Base-by-base conservation (phyloP, 2,329 filamentous ascomycete species). In the Penicillium corylophilum region DNA sequence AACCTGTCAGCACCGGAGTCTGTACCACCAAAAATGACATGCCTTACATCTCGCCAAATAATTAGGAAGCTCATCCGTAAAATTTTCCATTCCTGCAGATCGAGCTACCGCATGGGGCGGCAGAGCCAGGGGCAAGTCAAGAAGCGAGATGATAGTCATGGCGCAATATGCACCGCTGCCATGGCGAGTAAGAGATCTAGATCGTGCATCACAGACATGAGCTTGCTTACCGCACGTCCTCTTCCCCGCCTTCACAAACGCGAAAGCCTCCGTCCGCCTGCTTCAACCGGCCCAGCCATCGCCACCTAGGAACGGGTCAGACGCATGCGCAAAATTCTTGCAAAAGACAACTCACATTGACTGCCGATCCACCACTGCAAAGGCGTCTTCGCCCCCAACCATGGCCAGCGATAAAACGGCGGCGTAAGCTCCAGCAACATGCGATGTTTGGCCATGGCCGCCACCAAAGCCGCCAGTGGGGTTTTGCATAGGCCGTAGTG, bases 371-470 rank as follows among this genome's bases (percentile, higher is more conserved):
- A 97, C 83, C 48, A 90, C 76, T 54, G 86, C 81, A 67, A 90
- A 89, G 38, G 84, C 83, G 50, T 88, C 85, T 52, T 86, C 75
- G 8, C 88, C 90, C 46, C 89, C 90, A 38, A 93, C 88, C 56
- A 91, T 82, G 22, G 87, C 83, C 46, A 99, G 78, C 41, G 88
- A 84, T 52, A 99, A 81, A 18, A 95, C 75, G 36, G 87, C 82
- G 43, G 92, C 91, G 78, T 97, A 99, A 1, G 89, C 90, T 42
- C 89, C 87, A 51, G 94, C 94, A 61, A 94, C 82, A 73, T 99
- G 94, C 47, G 90, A 91, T 60, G 83, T 80, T 69, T 97, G 94
- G 24, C 93, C 91, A 70, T 91, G 88, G n/a, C 94, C 92, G 57
- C 93, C 94, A 46, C 91, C 94, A 70, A 96, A 96, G 2, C 94